Base-by-base conservation (phyloP, 768 basidiomycete genomes). In the Sporobolomyces phaffii region DNA sequence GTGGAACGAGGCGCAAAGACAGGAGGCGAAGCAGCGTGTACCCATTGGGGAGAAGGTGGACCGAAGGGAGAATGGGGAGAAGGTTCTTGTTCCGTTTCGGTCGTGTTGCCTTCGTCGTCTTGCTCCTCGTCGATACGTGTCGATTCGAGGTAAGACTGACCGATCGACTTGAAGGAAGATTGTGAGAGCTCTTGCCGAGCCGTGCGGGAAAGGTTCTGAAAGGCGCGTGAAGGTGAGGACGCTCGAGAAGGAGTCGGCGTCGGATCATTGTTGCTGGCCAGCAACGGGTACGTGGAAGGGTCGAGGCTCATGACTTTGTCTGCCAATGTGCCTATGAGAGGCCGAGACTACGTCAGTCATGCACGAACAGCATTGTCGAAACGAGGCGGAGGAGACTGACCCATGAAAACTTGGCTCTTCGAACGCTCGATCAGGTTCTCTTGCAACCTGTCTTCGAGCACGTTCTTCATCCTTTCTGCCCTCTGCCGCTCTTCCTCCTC, bases 231-330 rank as follows among this genome's bases (percentile, higher is more conserved):
- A 14, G 61, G 60, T 2, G 60, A 61, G 10, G 50, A 26, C 24
- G 61, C 47, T 14, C 61, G 61, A 26, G 62, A 63, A 15, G 62
- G 62, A 38, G 62, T 56, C 22, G 52, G 62, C 17, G 62, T 56
- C 6, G 62, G 52, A 29, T 54, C 34, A 34, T 31, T 17, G 44
- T 31, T 2, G 22, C 38, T 9, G 22, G 60, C 61, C 28, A 63
- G 18, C n/a, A 63, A 44, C 14, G 48, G 44, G 29, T 48, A 45
- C 8, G 62, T 63, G 17, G 52, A 9, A 6, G 53, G 36, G 26
- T 63, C 62, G 53, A 56, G 22, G 10, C 40, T 24, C 52, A 56
- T 63, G 26, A 63, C 15, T 33, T 38, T 45, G 26, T 22, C 26
- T 33, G 45, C n/a, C 24, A 18, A 43, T 43, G 52, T 24, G 11